These are phyloP conservation scores for Anthracocystis setariae DNA, from an alignment of 1,284 basidiomycete genomes.

Conservation along the genomic window DNA sequence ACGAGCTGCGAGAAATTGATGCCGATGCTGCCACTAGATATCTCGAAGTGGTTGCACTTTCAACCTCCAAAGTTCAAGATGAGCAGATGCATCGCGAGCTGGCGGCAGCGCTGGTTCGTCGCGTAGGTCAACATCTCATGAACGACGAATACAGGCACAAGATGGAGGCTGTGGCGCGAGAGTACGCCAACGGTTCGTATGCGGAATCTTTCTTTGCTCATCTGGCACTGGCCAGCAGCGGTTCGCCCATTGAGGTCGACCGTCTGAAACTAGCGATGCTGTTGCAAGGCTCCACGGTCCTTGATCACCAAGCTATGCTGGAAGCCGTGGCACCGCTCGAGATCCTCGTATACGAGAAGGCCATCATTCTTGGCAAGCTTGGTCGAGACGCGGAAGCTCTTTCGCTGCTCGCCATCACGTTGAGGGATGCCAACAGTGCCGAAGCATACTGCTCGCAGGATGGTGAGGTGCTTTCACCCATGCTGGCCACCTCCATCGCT, in stretches of 20 bases:
- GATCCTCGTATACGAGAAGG: conserved; percentile 44
- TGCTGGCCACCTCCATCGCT: conserved; percentile 45
- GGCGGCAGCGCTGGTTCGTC: conserved; percentile 17
- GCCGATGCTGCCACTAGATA: conserved; percentile 51
- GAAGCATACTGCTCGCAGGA: conserved; percentile 60
- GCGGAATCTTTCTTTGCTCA: conserved; percentile 59
- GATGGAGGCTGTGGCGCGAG: conserved; percentile 25
- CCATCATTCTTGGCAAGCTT: conserved; percentile 55
- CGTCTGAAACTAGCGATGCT: conserved; percentile 57
- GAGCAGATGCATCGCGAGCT: conserved; percentile 52
- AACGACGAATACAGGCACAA: conserved; percentile 14
- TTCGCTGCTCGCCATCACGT: conserved; percentile 41
- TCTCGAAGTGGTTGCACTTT: conserved; percentile 59
- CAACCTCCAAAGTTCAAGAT: conserved; percentile 41
- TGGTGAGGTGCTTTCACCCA: conserved; percentile 51
- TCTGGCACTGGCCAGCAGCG: conserved; percentile 45
- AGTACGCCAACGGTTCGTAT: conserved; percentile 47
- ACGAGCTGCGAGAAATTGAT: conserved; percentile 44
- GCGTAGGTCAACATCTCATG: conserved; percentile 17
- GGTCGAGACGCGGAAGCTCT: conserved; percentile 52
- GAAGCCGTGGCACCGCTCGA: conserved; percentile 17
- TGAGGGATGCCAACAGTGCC: conserved; percentile 56
- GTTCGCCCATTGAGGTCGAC: conserved; percentile 18
- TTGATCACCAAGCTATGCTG: conserved; percentile 34
- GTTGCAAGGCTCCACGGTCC: conserved; percentile 50